Evolutionary conservation across 139 green algal species (phyloP), one percentile per base, ranked within the genome.

Genomic region (Chlamydomonas eustigma): DNA sequence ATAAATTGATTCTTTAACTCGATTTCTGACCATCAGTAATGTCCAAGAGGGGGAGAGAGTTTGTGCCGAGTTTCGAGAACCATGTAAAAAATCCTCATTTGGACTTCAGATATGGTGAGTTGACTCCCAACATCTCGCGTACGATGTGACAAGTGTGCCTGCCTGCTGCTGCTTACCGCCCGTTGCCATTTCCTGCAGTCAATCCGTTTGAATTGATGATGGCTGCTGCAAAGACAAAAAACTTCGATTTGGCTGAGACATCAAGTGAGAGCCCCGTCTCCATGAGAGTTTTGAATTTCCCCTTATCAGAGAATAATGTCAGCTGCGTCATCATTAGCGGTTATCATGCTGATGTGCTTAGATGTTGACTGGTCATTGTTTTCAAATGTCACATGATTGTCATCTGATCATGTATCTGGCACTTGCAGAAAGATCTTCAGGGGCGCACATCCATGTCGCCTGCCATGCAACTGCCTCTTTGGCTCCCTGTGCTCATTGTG

Each of bases 161-260:
- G n/a, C n/a, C n/a, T n/a, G n/a, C n/a, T n/a, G n/a, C n/a, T n/a
- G n/a, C n/a, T n/a, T n/a, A n/a, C n/a, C n/a, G n/a, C n/a, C n/a
- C n/a, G n/a, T n/a, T n/a, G n/a, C n/a, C n/a, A n/a, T n/a, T n/a
- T n/a, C n/a, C n/a, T n/a, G n/a, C 52, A 31, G 52, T 68, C 6
- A 68, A 68, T 31, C 52, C 52, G 6, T 68, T 68, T 28, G 12
- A 68, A 28, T 31, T 68, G 12, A 68, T 68, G 52, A 68, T 68
- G 52, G 52, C 52, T 5, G 52, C 52, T 35, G 52, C 52, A 31
- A 22, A 28, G 18, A 6, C 52, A 31, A 25, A 68, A 28, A 4
- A 33, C n/a, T 28, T 35, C 12, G n/a, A 68, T 37, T 4, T 37
- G 22, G n/a, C 12, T 58, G 12, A 28, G 34, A 58, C 18, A 18